Evolutionary conservation across 73 alveolate genomes (phyloP).

Genomic region (Paramecium octaurelia): DNA sequence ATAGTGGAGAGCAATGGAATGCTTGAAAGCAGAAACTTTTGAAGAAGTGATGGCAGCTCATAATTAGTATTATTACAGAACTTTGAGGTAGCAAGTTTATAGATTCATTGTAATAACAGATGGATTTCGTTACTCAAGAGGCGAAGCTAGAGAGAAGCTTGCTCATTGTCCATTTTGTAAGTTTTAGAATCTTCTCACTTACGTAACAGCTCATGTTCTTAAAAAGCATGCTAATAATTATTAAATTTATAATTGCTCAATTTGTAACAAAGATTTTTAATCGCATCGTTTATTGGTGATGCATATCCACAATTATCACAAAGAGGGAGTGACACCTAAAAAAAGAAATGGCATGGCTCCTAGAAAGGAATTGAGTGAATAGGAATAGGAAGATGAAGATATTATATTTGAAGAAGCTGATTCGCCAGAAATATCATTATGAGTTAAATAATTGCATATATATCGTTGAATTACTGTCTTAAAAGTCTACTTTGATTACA

Average conservation of each 20-base stretch:
- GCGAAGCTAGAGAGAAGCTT: background rate
- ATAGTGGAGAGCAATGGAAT: background rate
- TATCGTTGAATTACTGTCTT: background rate
- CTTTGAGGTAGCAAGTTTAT: background rate
- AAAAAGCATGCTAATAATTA: slow-evolving; percentile 47
- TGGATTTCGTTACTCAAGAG: slow-evolving; percentile 10
- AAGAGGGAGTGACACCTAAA: background rate
- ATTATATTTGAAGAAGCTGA: background rate
- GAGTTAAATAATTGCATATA: background rate
- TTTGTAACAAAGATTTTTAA: slow-evolving; percentile 34
- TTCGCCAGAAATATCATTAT: background rate
- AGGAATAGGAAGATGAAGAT: background rate
- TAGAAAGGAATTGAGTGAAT: background rate
- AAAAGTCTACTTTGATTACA: background rate
- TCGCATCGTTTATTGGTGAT: background rate
- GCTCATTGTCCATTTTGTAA: slow-evolving; percentile 43
- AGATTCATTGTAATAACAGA: background rate
- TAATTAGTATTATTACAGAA: background rate
- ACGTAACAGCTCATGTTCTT: slow-evolving; percentile 21
- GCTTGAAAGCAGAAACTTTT: background rate
- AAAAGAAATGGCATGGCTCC: background rate
- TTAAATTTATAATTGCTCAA: background rate
- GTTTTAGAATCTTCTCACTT: background rate
- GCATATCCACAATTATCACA: background rate
- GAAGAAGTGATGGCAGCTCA: background rate